phyloP scores from a whole-genome alignment of 208 protist genomes.

The Angomonas deanei region DNA sequence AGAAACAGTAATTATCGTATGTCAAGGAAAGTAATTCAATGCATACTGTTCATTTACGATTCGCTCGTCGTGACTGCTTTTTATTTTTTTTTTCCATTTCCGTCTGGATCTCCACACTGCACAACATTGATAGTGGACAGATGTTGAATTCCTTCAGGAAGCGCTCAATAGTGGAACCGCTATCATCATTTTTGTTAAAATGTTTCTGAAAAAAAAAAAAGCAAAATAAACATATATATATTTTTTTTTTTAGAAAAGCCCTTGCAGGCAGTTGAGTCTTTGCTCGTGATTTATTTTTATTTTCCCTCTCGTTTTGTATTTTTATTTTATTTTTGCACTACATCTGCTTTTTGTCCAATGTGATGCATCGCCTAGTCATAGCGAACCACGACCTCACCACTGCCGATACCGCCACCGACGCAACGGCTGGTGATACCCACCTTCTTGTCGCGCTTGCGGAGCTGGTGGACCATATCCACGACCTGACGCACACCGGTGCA shows the following conservation, averaged over 20 bases:
- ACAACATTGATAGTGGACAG: no score
- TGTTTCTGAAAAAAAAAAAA: conserved; percentile 6
- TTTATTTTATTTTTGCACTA: conserved; percentile 4
- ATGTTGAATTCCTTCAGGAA: no score
- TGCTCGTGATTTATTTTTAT: neutral
- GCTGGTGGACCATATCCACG: conserved; percentile 70
- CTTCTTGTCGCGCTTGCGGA: conserved; percentile 37
- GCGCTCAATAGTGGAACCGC: no score
- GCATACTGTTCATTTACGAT: no score
- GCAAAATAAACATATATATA: conserved; percentile 3
- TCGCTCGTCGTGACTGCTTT: no score
- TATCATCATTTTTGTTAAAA: no score
- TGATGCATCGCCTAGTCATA: conserved; percentile 17
- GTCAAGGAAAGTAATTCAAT: no score
- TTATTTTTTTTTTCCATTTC: no score
- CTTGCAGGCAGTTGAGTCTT: neutral
- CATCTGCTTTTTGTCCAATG: conserved; percentile 5
- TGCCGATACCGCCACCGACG: conserved; percentile 94
- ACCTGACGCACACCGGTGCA: conserved; percentile 88
- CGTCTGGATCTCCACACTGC: no score
- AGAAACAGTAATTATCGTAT: no score
- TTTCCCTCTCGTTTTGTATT: conserved; percentile 5
- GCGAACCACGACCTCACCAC: conserved; percentile 78
- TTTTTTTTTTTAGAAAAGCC: neutral
- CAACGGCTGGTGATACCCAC: conserved; percentile 91